Base-by-base conservation (phyloP, 1,284 basidiomycete species). In the Trametes polyzona region DNA sequence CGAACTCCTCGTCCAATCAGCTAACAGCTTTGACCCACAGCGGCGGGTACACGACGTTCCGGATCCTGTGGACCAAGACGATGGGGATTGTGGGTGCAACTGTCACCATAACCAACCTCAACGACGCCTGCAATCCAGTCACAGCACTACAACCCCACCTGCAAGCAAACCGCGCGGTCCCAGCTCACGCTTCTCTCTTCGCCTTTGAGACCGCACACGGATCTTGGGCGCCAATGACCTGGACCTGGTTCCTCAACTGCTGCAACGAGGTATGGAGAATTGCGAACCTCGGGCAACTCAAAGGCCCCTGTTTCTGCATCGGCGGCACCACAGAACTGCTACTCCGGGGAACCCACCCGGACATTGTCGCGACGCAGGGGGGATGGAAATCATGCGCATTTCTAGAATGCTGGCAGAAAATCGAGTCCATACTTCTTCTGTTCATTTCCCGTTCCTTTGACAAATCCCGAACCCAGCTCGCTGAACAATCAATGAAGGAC, bases 351-450 rank as follows among this genome's bases (percentile, higher is more conserved):
- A 67, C 71, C 2, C 55, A 62, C 0, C 65, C 64, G 4, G 61
- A 72, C 4, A 36, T 70, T 0, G 70, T 73, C 0, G 65, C 68
- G 11, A 58, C 58, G 1, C 48, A 58, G 17, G 70, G 70, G 0
- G 55, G 68, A 1, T 74, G 72, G 72, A 63, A 54, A 2, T 73
- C 71, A 0, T 52, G 65, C 1, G 66, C 71, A 0, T 73, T 71
- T 52, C 50, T 70, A 0, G 47, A 61, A 4, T 74, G 73, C 44
- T 73, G 70, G 71, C 46, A 66, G 1, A 50, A 52, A 27, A 54
- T 61, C 10, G 59, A 61, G 47, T 16, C 23, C 3, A 55, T 61
- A 2, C 27, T 58, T 0, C 51, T 52, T 1, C 26, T 54, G 0
- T 58, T 58, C 37, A 54, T 58, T 33, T 47, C 52, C 2, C 30